A percentile compares a stretch with the other conserved stretches of the same genome.
Conservation (phyloP, 352 stramenopile species). For the Thraustotheca clavata region DNA sequence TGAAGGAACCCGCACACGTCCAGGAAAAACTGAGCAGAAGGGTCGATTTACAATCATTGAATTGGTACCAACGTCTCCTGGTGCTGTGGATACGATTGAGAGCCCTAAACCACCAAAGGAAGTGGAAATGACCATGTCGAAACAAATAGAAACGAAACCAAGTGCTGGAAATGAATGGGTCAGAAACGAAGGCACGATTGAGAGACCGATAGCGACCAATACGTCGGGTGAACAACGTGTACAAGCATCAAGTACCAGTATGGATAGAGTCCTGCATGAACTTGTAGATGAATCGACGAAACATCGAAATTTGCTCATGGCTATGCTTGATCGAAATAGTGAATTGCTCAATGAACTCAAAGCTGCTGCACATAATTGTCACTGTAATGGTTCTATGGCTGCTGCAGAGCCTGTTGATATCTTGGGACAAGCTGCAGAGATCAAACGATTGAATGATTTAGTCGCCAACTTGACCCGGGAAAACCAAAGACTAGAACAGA, state of each 20-base stretch:
- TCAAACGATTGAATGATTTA: background rate
- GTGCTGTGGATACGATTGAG: too few species aligned
- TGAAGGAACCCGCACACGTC: background rate
- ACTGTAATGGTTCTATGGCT: background rate
- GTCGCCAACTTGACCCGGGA: background rate
- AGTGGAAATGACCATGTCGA: background rate
- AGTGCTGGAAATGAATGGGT: background rate
- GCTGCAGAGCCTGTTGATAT: background rate
- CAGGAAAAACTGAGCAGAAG: slow-evolving; percentile 20
- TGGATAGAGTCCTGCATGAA: background rate
- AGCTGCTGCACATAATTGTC: background rate
- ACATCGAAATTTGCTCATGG: background rate
- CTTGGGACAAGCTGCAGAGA: background rate
- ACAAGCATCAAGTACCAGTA: background rate
- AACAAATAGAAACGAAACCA: background rate
- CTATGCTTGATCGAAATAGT: background rate
- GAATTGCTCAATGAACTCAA: background rate
- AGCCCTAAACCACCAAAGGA: background rate
- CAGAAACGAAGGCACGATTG: background rate
- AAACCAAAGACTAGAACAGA: background rate
- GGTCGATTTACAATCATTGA: slow-evolving; percentile 19
- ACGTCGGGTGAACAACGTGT: background rate
- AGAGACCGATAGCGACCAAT: background rate
- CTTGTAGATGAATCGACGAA: background rate
- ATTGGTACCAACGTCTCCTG: slow-evolving; percentile 12